phyloP scores from a whole-genome alignment of 148 eudicot species.

The Arctostaphylos glauca region DNA sequence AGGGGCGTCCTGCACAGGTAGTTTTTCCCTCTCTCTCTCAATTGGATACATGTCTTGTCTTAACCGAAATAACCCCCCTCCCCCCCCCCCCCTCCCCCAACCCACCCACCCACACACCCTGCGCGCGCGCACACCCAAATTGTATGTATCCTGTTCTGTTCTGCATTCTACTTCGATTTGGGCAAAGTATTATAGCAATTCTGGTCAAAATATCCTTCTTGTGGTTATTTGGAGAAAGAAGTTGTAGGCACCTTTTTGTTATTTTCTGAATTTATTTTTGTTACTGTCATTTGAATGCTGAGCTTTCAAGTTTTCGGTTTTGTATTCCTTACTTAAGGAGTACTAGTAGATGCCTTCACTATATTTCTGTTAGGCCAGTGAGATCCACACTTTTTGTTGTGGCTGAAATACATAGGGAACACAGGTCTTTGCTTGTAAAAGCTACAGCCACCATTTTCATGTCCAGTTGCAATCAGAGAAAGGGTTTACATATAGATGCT shows the following conservation, averaged over 20 bases:
- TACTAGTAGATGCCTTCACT: background rate
- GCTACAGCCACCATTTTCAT: background rate
- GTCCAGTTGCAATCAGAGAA: background rate
- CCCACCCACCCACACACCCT: too few species aligned
- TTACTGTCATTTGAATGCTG: background rate
- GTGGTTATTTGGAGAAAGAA: background rate
- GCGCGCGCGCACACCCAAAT: too few species aligned
- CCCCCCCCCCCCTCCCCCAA: too few species aligned
- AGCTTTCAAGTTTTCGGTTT: background rate
- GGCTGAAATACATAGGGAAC: background rate
- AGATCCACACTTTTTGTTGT: background rate
- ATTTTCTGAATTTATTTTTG: background rate
- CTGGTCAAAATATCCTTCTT: background rate
- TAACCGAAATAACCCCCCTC: too few species aligned
- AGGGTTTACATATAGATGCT: background rate
- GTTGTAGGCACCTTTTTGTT: background rate
- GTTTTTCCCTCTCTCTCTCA: background rate
- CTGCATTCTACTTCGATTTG: background rate
- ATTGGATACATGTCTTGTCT: background rate
- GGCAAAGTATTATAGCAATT: too few species aligned
- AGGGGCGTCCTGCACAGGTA: constrained; percentile 95
- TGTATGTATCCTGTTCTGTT: background rate
- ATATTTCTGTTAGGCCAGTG: background rate
- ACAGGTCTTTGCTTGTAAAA: background rate
- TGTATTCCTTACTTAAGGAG: background rate